Percentiles rank a stretch among this genome's conserved stretches.
These are phyloP conservation scores for Knoxia roxburghii DNA, from an alignment of 257 asterid genomes.

Conservation along the genomic window DNA sequence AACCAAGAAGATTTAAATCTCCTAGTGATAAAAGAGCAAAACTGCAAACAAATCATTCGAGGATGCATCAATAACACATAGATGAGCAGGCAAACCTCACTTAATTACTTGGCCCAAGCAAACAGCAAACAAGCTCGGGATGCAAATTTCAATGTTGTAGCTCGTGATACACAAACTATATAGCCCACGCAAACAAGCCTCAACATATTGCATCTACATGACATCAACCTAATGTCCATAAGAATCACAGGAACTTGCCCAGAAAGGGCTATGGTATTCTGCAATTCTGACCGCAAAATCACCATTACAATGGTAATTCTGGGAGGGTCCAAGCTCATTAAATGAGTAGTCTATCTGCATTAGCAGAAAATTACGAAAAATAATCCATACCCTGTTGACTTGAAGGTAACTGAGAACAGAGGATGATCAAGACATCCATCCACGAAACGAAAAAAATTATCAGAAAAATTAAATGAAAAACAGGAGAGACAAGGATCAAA, in stretches of 20 bases:
- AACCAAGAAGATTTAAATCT: neutral
- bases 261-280: neutral
- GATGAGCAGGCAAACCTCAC: neutral
- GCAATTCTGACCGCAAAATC: neutral
- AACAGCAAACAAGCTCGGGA: neutral
- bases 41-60: neutral
- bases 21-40: neutral
- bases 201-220: neutral
- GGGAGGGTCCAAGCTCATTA: neutral
- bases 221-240: neutral
- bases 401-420: neutral
- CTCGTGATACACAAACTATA: neutral
- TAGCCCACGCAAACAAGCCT: neutral
- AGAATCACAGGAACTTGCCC: neutral
- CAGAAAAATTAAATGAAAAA: neutral
- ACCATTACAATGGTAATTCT: too few relatives aligned
- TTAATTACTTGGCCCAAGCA: neutral
- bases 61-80: neutral
- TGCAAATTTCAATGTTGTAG: neutral
- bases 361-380: neutral
- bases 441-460: neutral
- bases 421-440: neutral
- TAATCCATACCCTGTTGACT: too few relatives aligned
- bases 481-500: neutral
- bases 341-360: neutral